Base-by-base conservation (phyloP, 176 grass and related monocot species). In the Metroxylon sagu region DNA sequence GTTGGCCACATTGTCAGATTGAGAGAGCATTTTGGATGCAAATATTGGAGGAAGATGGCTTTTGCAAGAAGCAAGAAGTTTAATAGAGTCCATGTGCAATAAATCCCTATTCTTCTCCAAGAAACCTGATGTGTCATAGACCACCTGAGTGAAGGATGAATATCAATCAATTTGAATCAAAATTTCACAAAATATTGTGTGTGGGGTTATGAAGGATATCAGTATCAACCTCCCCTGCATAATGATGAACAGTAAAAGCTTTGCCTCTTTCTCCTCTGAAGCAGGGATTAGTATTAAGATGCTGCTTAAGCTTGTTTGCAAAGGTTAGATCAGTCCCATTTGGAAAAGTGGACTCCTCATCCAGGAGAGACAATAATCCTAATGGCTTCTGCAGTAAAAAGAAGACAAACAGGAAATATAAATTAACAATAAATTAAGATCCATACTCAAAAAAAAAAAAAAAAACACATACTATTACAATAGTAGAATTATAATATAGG, bases 91-190 rank as follows among this genome's bases (percentile, higher is more conserved):
- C 80, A 92, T 71, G 67, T 98, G 87, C 61, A 98, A 79, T 51
- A 98, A 71, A 83, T 98, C 93, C 65, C 93, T 84, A 62, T 98
- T 98, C 79, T 98, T 98, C 84, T 98, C 93, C 27, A 98, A 76
- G 75, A 98, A 98, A 56, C 93, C 87, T 1, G 84, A 76, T 50
- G 93, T 92, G 65, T 98, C 84, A 76, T 98, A 98, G 16, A 73
- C 70, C 49, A 90, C 87, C 87, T 90, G 50, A 76, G 79, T 18
- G 70, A 69, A 26, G 64, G 51, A 30, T 61, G 29, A 61, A 5
- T 53, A 73, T 56, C 60, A 67, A 76, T 48, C 26, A 55, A 49
- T 17, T 17, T 16, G 52, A 18, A 25, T 27, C 57, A 28, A 69
- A 49, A 72, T 14, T 43, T 43, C 35, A 43, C 2, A 14, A 43